Percentiles rank a stretch among this genome's conserved stretches.
phyloP scores from a whole-genome alignment of 495 filamentous ascomycete species.

The Pseudoneurospora amorphoporcata region DNA sequence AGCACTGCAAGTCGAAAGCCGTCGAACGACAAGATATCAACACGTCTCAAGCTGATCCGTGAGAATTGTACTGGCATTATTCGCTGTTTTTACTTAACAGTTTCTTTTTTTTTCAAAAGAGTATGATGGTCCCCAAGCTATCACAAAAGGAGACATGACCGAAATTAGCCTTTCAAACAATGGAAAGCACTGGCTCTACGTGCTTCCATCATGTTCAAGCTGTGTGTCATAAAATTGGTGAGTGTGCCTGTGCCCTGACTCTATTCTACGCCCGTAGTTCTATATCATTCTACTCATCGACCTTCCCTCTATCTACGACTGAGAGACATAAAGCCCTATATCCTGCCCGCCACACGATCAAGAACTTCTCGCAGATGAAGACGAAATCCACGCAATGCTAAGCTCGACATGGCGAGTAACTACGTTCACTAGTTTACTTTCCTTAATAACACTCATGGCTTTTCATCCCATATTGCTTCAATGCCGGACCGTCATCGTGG shows the following conservation, averaged over 20 bases:
- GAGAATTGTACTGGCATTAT: neutral
- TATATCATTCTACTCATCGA: neutral
- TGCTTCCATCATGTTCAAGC: neutral
- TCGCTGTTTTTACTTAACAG: neutral
- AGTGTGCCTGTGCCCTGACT: neutral
- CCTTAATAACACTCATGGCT: accelerated
- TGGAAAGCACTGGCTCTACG: neutral
- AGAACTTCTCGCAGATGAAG: neutral
- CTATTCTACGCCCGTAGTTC: neutral
- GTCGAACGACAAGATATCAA: neutral
- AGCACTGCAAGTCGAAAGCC: neutral
- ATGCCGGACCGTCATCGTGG: neutral
- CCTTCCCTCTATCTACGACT: neutral
- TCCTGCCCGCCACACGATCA: accelerated
- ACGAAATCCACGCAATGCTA: neutral
- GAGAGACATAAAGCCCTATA: neutral
- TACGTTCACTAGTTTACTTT: neutral
- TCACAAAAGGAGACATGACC: neutral
- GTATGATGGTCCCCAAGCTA: neutral
- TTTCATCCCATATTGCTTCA: neutral
- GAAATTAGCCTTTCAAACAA: neutral
- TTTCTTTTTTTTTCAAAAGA: neutral
- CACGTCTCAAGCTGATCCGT: neutral
- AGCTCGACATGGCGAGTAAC: neutral
- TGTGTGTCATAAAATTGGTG: neutral